Evolutionary conservation across 1,139 yeast genomes (phyloP).

Genomic region (Diutina ranongensis): DNA sequence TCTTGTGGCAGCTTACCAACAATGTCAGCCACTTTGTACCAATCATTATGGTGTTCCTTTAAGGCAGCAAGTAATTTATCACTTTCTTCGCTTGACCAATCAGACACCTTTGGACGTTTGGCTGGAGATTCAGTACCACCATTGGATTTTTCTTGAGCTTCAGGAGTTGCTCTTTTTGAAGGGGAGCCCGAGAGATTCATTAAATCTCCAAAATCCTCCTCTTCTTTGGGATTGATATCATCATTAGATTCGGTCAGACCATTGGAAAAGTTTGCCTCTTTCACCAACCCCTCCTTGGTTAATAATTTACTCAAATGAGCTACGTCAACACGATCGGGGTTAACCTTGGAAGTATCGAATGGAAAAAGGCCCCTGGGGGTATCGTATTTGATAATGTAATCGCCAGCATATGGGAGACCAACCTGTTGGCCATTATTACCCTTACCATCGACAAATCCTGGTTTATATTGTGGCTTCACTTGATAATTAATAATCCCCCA

Average conservation of each 20-base stretch:
- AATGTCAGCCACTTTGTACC: slow-evolving; percentile 61
- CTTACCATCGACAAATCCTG: slow-evolving; percentile 55
- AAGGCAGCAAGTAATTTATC: slow-evolving; percentile 50
- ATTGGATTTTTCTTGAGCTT: slow-evolving; percentile 6
- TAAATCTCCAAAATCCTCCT: background rate
- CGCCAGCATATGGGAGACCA: slow-evolving; percentile 55
- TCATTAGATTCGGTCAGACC: background rate
- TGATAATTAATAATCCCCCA: slow-evolving; percentile 98
- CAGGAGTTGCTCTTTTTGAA: slow-evolving; percentile 8
- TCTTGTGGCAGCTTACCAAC: slow-evolving; percentile 67
- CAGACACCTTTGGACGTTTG: slow-evolving; percentile 34
- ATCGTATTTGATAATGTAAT: slow-evolving; percentile 60
- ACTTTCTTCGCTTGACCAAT: slow-evolving; percentile 59
- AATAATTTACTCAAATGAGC: slow-evolving; percentile 43
- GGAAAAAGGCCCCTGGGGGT: slow-evolving; percentile 95
- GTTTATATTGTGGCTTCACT: slow-evolving; percentile 59
- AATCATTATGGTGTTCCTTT: slow-evolving; percentile 49
- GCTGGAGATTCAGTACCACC: slow-evolving; percentile 7
- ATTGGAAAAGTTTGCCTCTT: background rate
- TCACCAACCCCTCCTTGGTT: slow-evolving; percentile 6
- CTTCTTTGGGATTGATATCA: background rate
- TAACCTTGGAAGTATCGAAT: slow-evolving; percentile 64
- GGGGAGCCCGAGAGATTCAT: background rate
- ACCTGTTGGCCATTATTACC: slow-evolving; percentile 33
- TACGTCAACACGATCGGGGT: slow-evolving; percentile 43